Evolutionary conservation across 768 basidiomycete genomes (phyloP).

Genomic region (Termitomyces sp.): DNA sequence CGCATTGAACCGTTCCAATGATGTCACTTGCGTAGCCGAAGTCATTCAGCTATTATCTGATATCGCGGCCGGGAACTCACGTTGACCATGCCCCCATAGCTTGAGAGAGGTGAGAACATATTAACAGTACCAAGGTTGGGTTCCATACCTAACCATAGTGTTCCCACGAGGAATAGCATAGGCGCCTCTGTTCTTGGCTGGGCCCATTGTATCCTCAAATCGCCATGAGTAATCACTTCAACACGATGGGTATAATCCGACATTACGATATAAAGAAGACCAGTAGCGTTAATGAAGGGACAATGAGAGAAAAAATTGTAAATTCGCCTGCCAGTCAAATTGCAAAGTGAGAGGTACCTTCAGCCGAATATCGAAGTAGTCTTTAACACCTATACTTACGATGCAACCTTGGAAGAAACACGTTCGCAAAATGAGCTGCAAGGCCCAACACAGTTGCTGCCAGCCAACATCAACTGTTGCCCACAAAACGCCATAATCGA

Average conservation of each 20-base stretch:
- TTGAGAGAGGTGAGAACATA: conserved; percentile 19
- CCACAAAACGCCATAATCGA: not conserved
- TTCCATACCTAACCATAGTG: conserved; percentile 64
- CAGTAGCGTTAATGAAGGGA: conserved; percentile 62
- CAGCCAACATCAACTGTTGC: conserved; percentile 2
- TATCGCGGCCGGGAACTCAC: conserved; percentile 31
- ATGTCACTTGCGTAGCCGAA: conserved; percentile 46
- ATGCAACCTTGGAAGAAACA: conserved; percentile 62
- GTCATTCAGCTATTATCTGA: not conserved
- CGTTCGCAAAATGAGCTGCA: conserved; percentile 55
- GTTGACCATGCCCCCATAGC: conserved; percentile 74
- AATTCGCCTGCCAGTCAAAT: conserved; percentile 48
- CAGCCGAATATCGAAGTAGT: conserved; percentile 2
- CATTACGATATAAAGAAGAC: conserved; percentile 54
- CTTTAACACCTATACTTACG: conserved; percentile 33
- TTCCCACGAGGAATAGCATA: conserved; percentile 45
- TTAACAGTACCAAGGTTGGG: not conserved
- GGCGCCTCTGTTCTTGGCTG: conserved; percentile 59
- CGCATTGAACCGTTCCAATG: conserved; percentile 61
- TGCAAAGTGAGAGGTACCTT: not conserved
- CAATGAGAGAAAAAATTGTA: conserved; percentile 61
- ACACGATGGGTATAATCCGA: not conserved
- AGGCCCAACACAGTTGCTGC: conserved; percentile 59
- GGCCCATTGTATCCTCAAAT: conserved; percentile 59
- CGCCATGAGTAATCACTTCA: conserved; percentile 2